These are phyloP conservation scores for Alternaria viburni DNA, from an alignment of 2,329 filamentous ascomycete genomes.

Conservation along the genomic window DNA sequence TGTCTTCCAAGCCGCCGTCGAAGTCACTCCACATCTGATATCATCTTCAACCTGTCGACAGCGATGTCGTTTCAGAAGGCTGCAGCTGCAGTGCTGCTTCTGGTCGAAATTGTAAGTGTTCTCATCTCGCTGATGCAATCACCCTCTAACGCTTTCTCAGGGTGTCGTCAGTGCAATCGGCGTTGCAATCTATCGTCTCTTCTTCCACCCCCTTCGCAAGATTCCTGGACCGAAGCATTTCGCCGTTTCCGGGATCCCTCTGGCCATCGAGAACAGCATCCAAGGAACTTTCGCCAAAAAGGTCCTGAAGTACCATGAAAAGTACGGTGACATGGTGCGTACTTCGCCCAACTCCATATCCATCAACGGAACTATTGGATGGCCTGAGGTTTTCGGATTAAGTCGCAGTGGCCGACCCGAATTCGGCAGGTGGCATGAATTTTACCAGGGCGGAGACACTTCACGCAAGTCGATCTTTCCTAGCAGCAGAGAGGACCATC, in stretches of 20 bases:
- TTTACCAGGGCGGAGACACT: neutral
- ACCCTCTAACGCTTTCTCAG: neutral
- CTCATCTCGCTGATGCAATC: neutral
- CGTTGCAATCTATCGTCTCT: constrained; percentile 22
- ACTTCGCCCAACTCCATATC: constrained; percentile 10
- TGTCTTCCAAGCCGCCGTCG: neutral
- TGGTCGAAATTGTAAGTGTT: neutral
- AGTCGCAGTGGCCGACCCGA: neutral
- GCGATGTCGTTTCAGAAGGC: neutral
- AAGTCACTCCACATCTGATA: neutral
- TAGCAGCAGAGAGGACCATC: constrained; percentile 27
- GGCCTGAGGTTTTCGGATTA: constrained; percentile 47
- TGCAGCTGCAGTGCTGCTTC: neutral
- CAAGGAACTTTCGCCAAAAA: neutral
- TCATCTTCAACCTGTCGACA: neutral
- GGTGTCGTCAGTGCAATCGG: neutral
- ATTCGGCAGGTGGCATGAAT: neutral
- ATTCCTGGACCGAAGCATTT: constrained; percentile 32
- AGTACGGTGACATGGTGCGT: constrained; percentile 15
- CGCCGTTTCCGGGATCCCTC: constrained; percentile 18
- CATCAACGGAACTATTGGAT: constrained; percentile 35
- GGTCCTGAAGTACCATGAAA: constrained; percentile 3
- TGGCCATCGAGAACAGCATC: neutral
- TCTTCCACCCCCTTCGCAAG: constrained; percentile 22
- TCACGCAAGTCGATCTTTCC: neutral